phyloP scores from a whole-genome alignment of 306 rosid genomes.

The Corylus avellana region DNA sequence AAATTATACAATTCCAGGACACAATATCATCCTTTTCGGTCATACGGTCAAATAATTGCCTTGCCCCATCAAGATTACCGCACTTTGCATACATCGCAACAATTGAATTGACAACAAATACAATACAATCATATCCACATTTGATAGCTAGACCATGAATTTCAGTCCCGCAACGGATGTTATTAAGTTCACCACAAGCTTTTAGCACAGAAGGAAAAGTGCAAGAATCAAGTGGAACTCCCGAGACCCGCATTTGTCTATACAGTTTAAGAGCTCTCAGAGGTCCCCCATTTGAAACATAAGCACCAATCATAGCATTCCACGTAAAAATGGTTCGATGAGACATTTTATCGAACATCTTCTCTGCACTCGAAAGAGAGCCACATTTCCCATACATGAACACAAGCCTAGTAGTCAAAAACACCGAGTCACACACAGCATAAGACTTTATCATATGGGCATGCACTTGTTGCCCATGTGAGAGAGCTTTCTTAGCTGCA shows the following conservation, averaged over 20 bases:
- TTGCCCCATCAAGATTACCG: constrained; percentile 48
- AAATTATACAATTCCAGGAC: constrained; percentile 72
- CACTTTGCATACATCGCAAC: constrained; percentile 72
- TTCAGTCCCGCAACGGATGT: constrained; percentile 43
- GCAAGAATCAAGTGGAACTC: constrained; percentile 48
- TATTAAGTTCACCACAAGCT: constrained; percentile 47
- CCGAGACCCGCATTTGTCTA: constrained; percentile 50
- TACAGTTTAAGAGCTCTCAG: constrained; percentile 50
- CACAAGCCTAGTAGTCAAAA: constrained; percentile 59
- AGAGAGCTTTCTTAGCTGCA: constrained; percentile 44
- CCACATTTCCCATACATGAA: constrained; percentile 67
- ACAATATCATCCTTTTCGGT: constrained; percentile 54
- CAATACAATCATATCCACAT: constrained; percentile 46
- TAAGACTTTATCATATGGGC: constrained; percentile 49
- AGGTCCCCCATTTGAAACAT: constrained; percentile 50
- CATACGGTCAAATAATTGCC: constrained; percentile 50
- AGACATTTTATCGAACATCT: constrained; percentile 58
- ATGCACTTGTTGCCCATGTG: constrained; percentile 66
- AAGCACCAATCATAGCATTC: constrained; percentile 79
- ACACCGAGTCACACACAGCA: constrained; percentile 33
- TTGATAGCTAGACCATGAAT: constrained; percentile 70
- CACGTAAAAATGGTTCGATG: constrained; percentile 62
- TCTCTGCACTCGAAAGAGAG: constrained; percentile 42
- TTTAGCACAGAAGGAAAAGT: constrained; percentile 60
- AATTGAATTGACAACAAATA: constrained; percentile 62